Evolutionary conservation across 108 stramenopile species (phyloP).

Genomic region (Mayamaea pseudoterrestris): DNA sequence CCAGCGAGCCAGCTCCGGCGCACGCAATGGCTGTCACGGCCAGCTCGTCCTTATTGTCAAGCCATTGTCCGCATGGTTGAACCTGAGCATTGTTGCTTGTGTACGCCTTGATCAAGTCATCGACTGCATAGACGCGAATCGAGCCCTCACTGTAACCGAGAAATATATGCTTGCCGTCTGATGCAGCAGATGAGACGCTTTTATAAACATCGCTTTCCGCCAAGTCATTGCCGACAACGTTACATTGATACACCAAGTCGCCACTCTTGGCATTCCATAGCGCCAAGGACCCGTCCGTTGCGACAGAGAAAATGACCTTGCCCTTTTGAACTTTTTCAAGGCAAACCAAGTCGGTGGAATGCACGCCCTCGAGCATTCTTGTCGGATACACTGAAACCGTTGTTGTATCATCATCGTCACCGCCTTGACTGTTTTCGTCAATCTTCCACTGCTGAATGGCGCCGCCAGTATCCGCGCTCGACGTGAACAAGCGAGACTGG

Average conservation of each 20-base stretch:
- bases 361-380: constrained; percentile 15
- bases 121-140: constrained; percentile 23
- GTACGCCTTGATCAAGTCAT: constrained; percentile 11
- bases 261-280: constrained; percentile 39
- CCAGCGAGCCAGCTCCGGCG: constrained; percentile 31
- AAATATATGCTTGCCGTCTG: constrained; percentile 32
- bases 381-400: too few species aligned
- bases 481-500: too few species aligned
- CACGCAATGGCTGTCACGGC: constrained; percentile 38
- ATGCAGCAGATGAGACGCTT: constrained; percentile 14
- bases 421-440: too few species aligned
- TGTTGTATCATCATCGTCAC: too few species aligned
- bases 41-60: constrained; percentile 14
- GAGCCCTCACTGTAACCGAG: constrained; percentile 33
- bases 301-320: constrained; percentile 36
- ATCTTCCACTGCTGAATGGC: too few species aligned
- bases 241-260: constrained; percentile 25
- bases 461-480: too few species aligned
- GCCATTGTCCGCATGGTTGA: constrained; percentile 27
- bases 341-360: constrained; percentile 22
- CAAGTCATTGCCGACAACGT: constrained; percentile 7
- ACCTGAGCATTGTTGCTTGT: constrained; percentile 10
- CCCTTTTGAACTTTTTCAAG: constrained; percentile 16
- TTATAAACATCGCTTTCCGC: neutral
- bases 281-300: constrained; percentile 35